Conservation (phyloP, 495 filamentous ascomycete species). For the Entonaema liquescens region DNA sequence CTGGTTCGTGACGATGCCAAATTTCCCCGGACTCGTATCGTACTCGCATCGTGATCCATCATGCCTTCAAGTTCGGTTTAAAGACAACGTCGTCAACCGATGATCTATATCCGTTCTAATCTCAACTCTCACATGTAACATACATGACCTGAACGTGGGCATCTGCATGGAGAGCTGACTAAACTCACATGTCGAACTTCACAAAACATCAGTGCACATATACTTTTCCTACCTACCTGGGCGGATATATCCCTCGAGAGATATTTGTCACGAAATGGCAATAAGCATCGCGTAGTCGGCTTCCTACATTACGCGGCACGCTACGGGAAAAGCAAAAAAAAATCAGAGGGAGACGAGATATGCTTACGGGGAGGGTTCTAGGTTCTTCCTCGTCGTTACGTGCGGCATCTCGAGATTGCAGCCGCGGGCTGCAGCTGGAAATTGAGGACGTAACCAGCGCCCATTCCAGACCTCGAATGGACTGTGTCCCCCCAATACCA, state of each 20-base stretch:
- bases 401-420: slow-evolving; percentile 41
- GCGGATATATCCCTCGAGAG: slow-evolving; percentile 19
- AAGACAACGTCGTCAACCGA: slow-evolving; percentile 15
- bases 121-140: slow-evolving; percentile 25
- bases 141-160: slow-evolving; percentile 37
- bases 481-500: slow-evolving; percentile 37
- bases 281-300: slow-evolving; percentile 19
- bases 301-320: slow-evolving; percentile 18
- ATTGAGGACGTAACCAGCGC: slow-evolving; percentile 40
- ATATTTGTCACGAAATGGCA: slow-evolving; percentile 31
- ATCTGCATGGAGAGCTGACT: slow-evolving; percentile 38
- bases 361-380: slow-evolving; percentile 14
- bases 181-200: slow-evolving; percentile 30
- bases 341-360: slow-evolving; percentile 4
- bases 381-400: slow-evolving; percentile 33
- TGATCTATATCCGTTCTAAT: slow-evolving; percentile 32
- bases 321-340: background rate
- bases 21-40: slow-evolving; percentile 41
- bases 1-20: slow-evolving; percentile 28
- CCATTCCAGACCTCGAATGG: slow-evolving; percentile 35
- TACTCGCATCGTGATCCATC: slow-evolving; percentile 39
- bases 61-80: slow-evolving; percentile 31
- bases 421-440: slow-evolving; percentile 41
- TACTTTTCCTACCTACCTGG: background rate
- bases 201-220: background rate